Base-by-base conservation (phyloP, 139 green algal genomes). In the Chlamydomonas sp. region DNA sequence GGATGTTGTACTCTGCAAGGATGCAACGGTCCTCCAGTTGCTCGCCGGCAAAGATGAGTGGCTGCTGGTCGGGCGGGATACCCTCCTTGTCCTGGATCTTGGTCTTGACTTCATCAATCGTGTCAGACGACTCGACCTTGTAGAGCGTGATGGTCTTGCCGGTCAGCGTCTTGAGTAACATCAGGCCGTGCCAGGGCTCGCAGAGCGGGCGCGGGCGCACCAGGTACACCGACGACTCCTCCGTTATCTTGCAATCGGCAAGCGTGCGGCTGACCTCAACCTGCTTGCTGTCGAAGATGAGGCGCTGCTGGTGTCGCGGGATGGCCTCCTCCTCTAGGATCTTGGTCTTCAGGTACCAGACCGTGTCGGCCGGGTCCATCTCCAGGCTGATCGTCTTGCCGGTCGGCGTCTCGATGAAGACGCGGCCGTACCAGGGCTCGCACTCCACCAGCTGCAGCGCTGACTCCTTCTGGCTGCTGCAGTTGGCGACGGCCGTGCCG, bases 131-230 rank as follows among this genome's bases (percentile, higher is more conserved):
- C n/a, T n/a, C n/a, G n/a, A n/a, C n/a, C n/a, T n/a, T n/a, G n/a
- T n/a, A n/a, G n/a, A n/a, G n/a, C n/a, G n/a, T n/a, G n/a, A 97
- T 92, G 90, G 92, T 97, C 90, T 99, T 99, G 71, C 89, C 83
- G 13, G 95, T 95, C 48, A 99, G 89, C 67, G 91, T 92, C 79
- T 93, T 85, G 67, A 99, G 91, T 31, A 90, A 98, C 13, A 95
- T 95, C 90, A 99, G 95, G 67, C 99, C 98, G 48, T 91, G 91
- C 38, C 90, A 89, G 58, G 93, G 88, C 76, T 99, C 87, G 39
- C 95, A 89, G 63, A 99, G n/a, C n/a, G n/a, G n/a, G n/a, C n/a
- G n/a, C n/a, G n/a, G n/a, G n/a, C n/a, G 89, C 77, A 99, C 95
- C 84, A 99, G 74, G 83, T 98, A 92, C n/a, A 98, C 87, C 2